Evolutionary conservation across 2,329 filamentous ascomycete genomes (phyloP).

Genomic region (Colletotrichum simmondsii): DNA sequence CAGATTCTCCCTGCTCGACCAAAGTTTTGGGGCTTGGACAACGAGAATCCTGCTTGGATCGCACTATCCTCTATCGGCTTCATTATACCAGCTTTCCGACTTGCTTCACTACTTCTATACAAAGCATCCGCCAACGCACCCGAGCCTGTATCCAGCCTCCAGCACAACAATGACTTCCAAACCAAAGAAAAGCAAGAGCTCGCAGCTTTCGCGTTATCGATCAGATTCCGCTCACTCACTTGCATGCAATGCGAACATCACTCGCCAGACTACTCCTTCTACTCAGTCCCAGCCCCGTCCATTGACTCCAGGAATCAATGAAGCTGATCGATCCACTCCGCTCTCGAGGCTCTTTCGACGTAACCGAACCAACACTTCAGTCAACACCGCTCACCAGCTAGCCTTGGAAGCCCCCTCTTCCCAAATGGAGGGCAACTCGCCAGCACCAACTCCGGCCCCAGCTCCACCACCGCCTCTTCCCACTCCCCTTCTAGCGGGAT

Average conservation of each 20-base stretch:
- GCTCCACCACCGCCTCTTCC: slow-evolving; percentile 9
- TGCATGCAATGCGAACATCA: background rate
- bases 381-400: background rate
- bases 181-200: background rate
- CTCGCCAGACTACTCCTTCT: background rate
- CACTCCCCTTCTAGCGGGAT: slow-evolving; percentile 56
- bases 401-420: background rate
- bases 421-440: background rate
- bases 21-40: background rate
- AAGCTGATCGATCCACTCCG: background rate
- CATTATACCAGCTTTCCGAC: background rate
- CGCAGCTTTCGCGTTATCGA: background rate
- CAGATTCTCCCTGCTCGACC: background rate
- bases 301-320: background rate
- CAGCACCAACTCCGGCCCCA: too few relatives aligned
- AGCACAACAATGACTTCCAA: background rate
- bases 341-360: slow-evolving; percentile 9
- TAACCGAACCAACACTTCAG: background rate
- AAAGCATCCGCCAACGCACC: background rate
- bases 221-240: background rate
- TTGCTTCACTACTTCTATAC: background rate
- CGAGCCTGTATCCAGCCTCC: too few relatives aligned
- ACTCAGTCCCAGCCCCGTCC: background rate
- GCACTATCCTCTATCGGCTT: background rate
- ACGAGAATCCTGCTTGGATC: background rate